Evolutionary conservation across 768 basidiomycete species (phyloP), one percentile per base, ranked within the genome.

Genomic region (Auricularia sp.): DNA sequence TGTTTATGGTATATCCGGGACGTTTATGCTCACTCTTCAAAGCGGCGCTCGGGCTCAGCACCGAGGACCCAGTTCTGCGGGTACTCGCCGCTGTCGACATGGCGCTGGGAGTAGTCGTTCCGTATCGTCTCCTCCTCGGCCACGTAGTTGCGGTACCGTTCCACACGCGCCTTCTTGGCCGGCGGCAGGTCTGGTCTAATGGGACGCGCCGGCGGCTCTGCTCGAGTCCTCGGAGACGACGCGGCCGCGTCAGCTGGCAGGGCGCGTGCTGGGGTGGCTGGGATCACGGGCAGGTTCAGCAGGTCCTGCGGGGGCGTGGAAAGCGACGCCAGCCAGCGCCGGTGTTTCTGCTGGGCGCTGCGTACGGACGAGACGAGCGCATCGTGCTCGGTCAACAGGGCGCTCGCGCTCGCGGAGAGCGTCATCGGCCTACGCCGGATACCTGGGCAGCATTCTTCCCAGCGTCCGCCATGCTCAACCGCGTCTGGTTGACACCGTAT

Each of bases 41-140:
- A 98, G 2, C 94, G 84, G 65, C 84, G 85, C 61, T 93, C 90
- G 12, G 90, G 89, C 66, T 90, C 90, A 4, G 92, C 90, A 23
- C 94, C 95, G 7, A 93, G 77, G 8, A 99, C 89, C 84, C 87
- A 92, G 70, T 97, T 87, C 76, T 96, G 93, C 1, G 94, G 92
- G 87, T 94, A 93, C 67, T 91, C 90, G 10, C 94, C 95, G 2
- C 89, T 83, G 69, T 91, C 87, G 39, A 95, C 93, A 74, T 96
- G 98, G 67, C 88, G 79, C 74, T 89, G 88, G 0, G 90, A 91
- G 71, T 95, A 93, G 77, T 99, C 95, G 70, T 97, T 98, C 60
- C 97, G 83, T 54, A 99, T 90, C 0, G 94, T 98, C 74, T 99
- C 96, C 72, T 99, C 96, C 66, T 93, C 92, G 1, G 91, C 87